These are phyloP conservation scores for Auricularia heimuer DNA, from an alignment of 768 basidiomycete species.

Conservation along the genomic window DNA sequence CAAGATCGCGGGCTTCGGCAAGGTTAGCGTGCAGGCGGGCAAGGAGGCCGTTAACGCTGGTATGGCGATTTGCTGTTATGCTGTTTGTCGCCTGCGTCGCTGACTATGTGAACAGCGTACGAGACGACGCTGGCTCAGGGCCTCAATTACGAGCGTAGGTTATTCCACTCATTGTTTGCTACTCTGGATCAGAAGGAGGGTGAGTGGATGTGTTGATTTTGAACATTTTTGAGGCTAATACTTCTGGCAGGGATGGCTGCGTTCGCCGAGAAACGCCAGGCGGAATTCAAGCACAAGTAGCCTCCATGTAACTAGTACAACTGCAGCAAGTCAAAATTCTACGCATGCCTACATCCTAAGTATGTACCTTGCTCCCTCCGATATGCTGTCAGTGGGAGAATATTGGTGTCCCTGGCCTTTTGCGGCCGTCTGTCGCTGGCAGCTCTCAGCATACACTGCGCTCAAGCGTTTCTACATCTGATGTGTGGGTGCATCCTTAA, in stretches of 20 bases:
- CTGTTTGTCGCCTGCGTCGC: neutral
- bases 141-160: slow-evolving; percentile 34
- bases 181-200: slow-evolving; percentile 37
- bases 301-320: too few relatives aligned
- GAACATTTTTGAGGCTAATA: neutral
- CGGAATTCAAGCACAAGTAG: slow-evolving; percentile 34
- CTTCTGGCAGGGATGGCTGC: slow-evolving; percentile 26
- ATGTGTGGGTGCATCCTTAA: too few relatives aligned
- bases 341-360: too few relatives aligned
- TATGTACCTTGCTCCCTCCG: too few relatives aligned
- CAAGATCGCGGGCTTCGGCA: slow-evolving; percentile 24
- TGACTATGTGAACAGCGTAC: slow-evolving; percentile 25
- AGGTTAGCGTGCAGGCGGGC: slow-evolving; percentile 26
- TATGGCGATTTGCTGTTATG: slow-evolving; percentile 9
- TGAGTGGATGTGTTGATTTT: neutral
- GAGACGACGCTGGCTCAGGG: slow-evolving; percentile 38
- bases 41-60: slow-evolving; percentile 45
- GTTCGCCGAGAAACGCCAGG: slow-evolving; percentile 38
- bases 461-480: too few relatives aligned
- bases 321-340: too few relatives aligned
- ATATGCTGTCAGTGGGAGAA: too few relatives aligned
- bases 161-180: slow-evolving; percentile 44
- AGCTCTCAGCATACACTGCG: too few relatives aligned
- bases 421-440: too few relatives aligned
- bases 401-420: too few relatives aligned